Base-by-base conservation (phyloP, 2,329 filamentous ascomycete species). In the Periconia sp. region DNA sequence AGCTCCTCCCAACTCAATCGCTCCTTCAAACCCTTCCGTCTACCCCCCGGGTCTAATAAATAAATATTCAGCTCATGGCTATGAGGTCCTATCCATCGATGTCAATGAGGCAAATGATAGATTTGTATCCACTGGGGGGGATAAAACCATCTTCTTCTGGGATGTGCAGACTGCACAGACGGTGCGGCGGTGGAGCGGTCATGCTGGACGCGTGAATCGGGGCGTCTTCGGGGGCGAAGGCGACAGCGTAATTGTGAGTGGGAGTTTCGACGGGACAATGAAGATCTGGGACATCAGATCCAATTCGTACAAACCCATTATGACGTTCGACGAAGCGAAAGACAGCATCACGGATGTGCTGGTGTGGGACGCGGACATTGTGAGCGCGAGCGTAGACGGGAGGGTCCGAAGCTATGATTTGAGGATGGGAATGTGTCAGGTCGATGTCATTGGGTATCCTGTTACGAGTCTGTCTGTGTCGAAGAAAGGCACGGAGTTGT, bases 121-220 rank as follows among this genome's bases (percentile, higher is more conserved):
- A 30, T 96, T 99, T 69, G 86, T 85, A 8, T 92, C 86, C n/a
- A 82, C 84, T 1, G 94, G 94, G 55, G 94, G 94, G 46, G 94
- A 99, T 74, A 88, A 92, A 57, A 80, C 82, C 48, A 90, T 96
- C 0, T 96, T 96, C 65, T 78, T 96, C 4, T 97, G 94, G 94
- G 94, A 99, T 70, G 94, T 97, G 0, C 79, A 86, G 33, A 87
- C 85, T 3, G 90, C 88, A 13, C 79, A 82, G 56, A 96, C 92
- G 4, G 74, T 88, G 18, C 81, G 89, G 16, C 81, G 94, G 19
- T 94, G 92, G 70, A 53, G 78, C 28, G 87, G 86, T 0, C 89
- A 94, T 70, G 78, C 78, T 2, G 82, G 83, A 31, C 78, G 91
- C 22, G 79, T 97, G 41, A 95, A 96, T 66, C 80, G 83, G 32